These are phyloP conservation scores for Asterochloris sp. DNA, from an alignment of 139 green algal genomes.

Conservation along the genomic window DNA sequence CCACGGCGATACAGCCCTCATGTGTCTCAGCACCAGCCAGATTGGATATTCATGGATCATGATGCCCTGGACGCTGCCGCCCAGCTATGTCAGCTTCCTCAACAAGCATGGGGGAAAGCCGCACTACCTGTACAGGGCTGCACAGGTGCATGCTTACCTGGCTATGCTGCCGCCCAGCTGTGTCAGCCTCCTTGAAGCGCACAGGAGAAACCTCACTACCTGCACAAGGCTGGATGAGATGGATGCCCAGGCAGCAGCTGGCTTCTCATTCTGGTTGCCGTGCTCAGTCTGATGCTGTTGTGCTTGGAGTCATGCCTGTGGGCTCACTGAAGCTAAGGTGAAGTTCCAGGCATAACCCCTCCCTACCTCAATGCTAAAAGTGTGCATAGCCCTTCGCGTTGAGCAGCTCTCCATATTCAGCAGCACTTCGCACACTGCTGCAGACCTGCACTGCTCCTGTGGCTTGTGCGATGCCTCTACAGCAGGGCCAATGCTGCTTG, in stretches of 20 bases:
- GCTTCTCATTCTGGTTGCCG: too few species aligned
- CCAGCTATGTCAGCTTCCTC: conserved; percentile 82
- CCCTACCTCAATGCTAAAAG: too few species aligned
- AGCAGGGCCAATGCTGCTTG: conserved; percentile 63
- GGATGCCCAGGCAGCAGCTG: too few species aligned
- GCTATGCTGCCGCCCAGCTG: not conserved
- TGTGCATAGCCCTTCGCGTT: too few species aligned
- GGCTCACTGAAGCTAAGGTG: too few species aligned
- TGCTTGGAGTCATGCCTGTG: too few species aligned
- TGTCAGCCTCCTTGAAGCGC: not conserved
- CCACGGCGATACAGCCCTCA: conserved; percentile 85
- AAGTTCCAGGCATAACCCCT: too few species aligned
- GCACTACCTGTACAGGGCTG: conserved; percentile 16
- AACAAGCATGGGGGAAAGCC: conserved; percentile 71
- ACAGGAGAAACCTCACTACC: too few species aligned
- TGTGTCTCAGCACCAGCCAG: conserved; percentile 65
- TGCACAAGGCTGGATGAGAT: too few species aligned
- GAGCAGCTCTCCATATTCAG: too few species aligned
- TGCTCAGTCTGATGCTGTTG: too few species aligned
- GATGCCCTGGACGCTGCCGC: conserved; percentile 66
- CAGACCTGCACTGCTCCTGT: not conserved
- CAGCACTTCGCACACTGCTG: not conserved
- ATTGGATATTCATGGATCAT: conserved; percentile 79
- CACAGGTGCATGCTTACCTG: not conserved
- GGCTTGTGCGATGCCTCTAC: conserved; percentile 29